Evolutionary conservation across 2,329 filamentous ascomycete species (phyloP).

Genomic region (Diaporthe ilicicola): DNA sequence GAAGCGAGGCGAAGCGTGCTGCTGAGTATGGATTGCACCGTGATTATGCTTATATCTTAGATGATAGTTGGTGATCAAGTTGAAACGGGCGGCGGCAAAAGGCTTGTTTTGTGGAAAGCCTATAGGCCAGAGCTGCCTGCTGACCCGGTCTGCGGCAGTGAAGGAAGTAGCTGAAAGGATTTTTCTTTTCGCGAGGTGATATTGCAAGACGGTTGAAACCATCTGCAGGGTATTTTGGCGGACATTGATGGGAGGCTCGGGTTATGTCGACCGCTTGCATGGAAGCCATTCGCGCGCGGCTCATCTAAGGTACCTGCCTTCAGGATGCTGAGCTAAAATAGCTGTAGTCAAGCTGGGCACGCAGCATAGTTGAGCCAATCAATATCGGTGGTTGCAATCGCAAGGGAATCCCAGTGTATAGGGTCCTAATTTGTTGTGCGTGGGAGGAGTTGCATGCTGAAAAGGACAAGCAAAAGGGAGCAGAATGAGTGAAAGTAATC

Average conservation of each 20-base stretch:
- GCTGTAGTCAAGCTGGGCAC: too few species aligned
- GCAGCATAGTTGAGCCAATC: too few species aligned
- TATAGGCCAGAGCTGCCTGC: neutral
- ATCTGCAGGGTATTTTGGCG: neutral
- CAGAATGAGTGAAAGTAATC: neutral
- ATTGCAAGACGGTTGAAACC: neutral
- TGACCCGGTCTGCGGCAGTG: neutral
- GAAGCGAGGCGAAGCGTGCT: neutral
- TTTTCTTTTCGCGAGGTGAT: neutral
- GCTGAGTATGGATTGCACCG: neutral
- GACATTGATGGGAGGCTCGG: neutral
- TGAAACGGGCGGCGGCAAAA: neutral
- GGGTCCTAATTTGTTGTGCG: too few species aligned
- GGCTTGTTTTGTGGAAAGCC: neutral
- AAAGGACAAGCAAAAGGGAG: neutral
- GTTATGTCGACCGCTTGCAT: too few species aligned
- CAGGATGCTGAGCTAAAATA: neutral
- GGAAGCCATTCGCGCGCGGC: neutral
- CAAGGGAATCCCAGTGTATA: neutral
- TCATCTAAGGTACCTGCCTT: neutral
- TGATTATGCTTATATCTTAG: neutral
- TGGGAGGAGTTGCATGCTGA: neutral
- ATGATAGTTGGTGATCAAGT: neutral
- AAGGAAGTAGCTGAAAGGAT: neutral
- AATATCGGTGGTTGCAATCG: too few species aligned